These are phyloP conservation scores for Cardamine chenopodiifolia DNA, from an alignment of 345 rosid species.

Conservation along the genomic window DNA sequence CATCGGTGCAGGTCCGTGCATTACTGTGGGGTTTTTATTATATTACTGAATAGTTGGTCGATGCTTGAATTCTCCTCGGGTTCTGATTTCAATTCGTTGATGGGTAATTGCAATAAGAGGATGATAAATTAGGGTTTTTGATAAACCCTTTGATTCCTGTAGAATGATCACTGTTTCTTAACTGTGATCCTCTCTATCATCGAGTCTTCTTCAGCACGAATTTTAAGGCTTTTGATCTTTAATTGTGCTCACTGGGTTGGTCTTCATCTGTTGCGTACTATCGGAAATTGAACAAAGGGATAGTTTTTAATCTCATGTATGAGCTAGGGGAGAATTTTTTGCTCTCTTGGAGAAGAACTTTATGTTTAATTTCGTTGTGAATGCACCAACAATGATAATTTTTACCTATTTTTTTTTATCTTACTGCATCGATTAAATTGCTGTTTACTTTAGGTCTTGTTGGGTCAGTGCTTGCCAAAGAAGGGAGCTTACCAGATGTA, in stretches of 20 bases:
- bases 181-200: not conserved
- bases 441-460: constrained; percentile 60
- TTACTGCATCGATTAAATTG: not conserved
- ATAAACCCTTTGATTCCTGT: constrained; percentile 36
- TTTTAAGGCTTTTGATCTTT: not conserved
- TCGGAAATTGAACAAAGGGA: not conserved
- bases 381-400: not conserved
- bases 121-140: constrained; percentile 41
- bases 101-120: constrained; percentile 7
- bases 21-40: not conserved
- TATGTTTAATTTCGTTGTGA: not conserved
- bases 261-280: not conserved
- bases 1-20: constrained; percentile 48
- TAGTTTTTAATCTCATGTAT: not conserved
- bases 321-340: not conserved
- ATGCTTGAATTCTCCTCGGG: not conserved
- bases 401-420: not conserved
- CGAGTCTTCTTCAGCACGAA: not conserved
- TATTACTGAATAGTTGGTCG: not conserved
- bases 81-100: not conserved
- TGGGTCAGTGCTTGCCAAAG: constrained; percentile 87
- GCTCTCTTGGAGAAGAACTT: not conserved
- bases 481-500: constrained; percentile 53
- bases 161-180: constrained; percentile 5
- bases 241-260: not conserved